A percentile compares a stretch with the other conserved stretches of the same genome.
phyloP scores from a whole-genome alignment of 257 asterid genomes.

The Ilex asprella region DNA sequence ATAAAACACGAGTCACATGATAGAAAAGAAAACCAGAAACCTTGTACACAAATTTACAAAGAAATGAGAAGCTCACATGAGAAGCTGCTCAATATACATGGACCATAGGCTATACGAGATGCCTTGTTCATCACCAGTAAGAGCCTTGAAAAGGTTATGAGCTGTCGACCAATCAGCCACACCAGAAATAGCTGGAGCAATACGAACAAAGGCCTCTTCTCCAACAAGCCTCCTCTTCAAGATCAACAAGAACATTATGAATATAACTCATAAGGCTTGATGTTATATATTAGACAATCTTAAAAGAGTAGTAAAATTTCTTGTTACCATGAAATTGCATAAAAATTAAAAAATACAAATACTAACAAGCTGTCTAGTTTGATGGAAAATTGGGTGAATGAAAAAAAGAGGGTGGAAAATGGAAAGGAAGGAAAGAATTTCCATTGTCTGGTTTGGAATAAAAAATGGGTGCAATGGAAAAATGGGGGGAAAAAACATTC shows the following conservation, averaged over 20 bases:
- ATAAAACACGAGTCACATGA: background rate
- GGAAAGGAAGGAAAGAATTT: too few relatives aligned
- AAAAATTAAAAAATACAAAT: too few relatives aligned
- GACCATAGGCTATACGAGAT: conserved; percentile 74
- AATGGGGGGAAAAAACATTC: too few relatives aligned
- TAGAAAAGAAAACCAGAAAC: conserved; percentile 6
- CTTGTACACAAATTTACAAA: background rate
- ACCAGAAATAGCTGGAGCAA: conserved; percentile 94
- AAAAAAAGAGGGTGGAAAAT: too few relatives aligned
- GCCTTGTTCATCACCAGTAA: conserved; percentile 70
- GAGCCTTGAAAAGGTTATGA: conserved; percentile 88
- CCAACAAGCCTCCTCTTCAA: conserved; percentile 66
- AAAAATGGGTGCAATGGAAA: too few relatives aligned
- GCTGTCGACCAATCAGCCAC: conserved; percentile 88
- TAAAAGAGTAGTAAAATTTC: too few relatives aligned
- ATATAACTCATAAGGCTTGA: background rate
- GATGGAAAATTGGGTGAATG: too few relatives aligned
- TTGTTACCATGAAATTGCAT: too few relatives aligned
- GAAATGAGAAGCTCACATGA: conserved; percentile 56
- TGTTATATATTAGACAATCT: background rate
- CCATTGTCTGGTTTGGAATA: too few relatives aligned
- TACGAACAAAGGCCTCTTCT: conserved; percentile 93
- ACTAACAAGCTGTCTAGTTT: too few relatives aligned
- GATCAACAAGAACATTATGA: conserved; percentile 14
- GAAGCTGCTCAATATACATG: conserved; percentile 65